Base-by-base conservation (phyloP, 1,139 yeast species). In the Hansenula lynferdii region DNA sequence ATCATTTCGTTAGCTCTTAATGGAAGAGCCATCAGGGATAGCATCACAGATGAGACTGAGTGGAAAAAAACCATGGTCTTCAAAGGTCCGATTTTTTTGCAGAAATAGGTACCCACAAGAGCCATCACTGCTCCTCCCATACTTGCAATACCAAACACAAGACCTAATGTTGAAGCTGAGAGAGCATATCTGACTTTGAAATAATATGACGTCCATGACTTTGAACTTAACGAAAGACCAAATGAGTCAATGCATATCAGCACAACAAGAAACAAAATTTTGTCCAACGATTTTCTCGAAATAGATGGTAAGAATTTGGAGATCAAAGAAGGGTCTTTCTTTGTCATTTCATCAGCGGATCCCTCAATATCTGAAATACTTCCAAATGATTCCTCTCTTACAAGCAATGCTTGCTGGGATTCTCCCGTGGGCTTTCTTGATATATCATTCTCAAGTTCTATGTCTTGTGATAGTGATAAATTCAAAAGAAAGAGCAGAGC, bases 401-500 rank as follows among this genome's bases (percentile, higher is more conserved):
- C n/a, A n/a, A n/a, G n/a, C n/a, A n/a, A n/a, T n/a, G n/a, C n/a
- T n/a, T n/a, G n/a, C n/a, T n/a, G n/a, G n/a, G n/a, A n/a, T n/a
- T n/a, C n/a, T n/a, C n/a, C n/a, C n/a, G n/a, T n/a, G n/a, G n/a
- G n/a, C n/a, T n/a, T n/a, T n/a, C n/a, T n/a, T 16, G 29, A 22
- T 4, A 35, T 39, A 28, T 57, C 54, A 32, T 54, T 51, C 35
- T 56, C 60, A 26, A 58, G 46, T 54, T 85, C 96, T 42, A 85
- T 75, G 21, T 70, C 65, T 4, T 62, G 63, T 2, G 84, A 69
- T 33, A 89, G 65, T 17, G 70, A 62, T 10, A 73, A 49, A 67
- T 81, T 75, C 16, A 78, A 58, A 1, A 66, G 44, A 28, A 81
- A 61, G 56, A 85, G 82, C 8, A 72, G 31, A 0, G 67, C 42